Conservation (phyloP, 768 basidiomycete genomes). For the Rhodotorula toruloides region DNA sequence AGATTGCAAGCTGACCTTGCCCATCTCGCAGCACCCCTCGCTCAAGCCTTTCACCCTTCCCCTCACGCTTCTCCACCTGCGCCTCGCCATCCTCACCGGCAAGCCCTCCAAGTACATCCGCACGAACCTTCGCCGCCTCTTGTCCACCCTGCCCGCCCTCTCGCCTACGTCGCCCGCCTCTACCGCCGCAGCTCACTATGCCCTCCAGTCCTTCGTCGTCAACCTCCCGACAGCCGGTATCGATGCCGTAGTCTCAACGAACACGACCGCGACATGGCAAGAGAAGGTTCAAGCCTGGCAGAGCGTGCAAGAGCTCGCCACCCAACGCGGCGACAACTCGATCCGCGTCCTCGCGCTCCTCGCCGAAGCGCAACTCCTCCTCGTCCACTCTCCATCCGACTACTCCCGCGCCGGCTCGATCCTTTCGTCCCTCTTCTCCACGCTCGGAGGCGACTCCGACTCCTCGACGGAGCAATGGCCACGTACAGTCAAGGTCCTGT, state of each 20-base stretch:
- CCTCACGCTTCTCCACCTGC: conserved; percentile 16
- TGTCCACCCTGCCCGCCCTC: neutral
- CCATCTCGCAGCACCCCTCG: conserved; percentile 10
- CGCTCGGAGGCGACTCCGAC: neutral
- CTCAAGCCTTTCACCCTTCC: neutral
- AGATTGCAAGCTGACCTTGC: neutral
- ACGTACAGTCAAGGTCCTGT: conserved; percentile 2
- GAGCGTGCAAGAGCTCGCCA: conserved; percentile 2
- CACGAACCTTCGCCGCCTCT: conserved; percentile 11
- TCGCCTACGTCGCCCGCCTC: neutral
- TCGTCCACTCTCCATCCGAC: conserved; percentile 6
- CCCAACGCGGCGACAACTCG: neutral
- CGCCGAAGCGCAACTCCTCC: neutral
- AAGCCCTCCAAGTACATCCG: conserved; percentile 17
- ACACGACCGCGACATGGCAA: neutral
- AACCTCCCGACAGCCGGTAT: neutral
- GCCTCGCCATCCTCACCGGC: neutral
- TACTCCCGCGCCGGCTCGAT: neutral
- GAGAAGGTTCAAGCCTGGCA: conserved; percentile 8
- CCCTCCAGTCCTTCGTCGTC: neutral
- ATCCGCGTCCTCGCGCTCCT: conserved; percentile 1
- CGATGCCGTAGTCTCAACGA: neutral
- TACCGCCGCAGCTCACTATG: neutral
- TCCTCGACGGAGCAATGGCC: neutral
- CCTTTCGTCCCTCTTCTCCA: neutral